Evolutionary conservation across 352 stramenopile genomes (phyloP).

Genomic region (Phytophthora sp.): DNA sequence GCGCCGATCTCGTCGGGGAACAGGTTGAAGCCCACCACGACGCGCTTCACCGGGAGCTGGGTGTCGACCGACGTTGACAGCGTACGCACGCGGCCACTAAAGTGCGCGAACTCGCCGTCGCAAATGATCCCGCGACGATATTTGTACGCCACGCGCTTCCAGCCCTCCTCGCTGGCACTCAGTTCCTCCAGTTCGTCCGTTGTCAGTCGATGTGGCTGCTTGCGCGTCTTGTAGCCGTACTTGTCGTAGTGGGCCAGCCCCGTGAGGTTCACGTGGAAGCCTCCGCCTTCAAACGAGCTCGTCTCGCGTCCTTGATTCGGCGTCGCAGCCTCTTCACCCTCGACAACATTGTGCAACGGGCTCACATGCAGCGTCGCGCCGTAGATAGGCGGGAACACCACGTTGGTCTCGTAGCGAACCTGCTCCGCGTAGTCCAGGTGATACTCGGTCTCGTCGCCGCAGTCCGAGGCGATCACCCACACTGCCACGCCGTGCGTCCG

Average conservation of each 20-base stretch:
- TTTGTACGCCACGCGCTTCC: constrained; percentile 51
- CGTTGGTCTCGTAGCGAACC: constrained; percentile 77
- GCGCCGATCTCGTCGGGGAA: constrained; percentile 72
- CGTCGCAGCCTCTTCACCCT: not conserved
- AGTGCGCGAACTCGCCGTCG: constrained; percentile 74
- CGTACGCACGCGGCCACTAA: constrained; percentile 59
- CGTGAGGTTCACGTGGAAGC: constrained; percentile 60
- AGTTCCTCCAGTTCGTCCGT: constrained; percentile 54
- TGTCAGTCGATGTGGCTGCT: constrained; percentile 38
- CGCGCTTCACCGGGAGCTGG: constrained; percentile 47
- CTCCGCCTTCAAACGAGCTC: constrained; percentile 49
- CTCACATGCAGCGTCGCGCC: constrained; percentile 80
- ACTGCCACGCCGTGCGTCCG: constrained; percentile 60
- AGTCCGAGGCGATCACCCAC: constrained; percentile 74
- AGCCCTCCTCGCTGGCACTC: constrained; percentile 39
- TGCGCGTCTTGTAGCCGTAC: constrained; percentile 74
- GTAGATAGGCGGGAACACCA: constrained; percentile 73
- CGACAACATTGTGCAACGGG: constrained; percentile 32
- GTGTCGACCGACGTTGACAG: constrained; percentile 26
- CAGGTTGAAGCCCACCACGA: constrained; percentile 81
- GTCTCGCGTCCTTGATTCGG: constrained; percentile 7
- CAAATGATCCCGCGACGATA: constrained; percentile 72
- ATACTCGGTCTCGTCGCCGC: constrained; percentile 68
- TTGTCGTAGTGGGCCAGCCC: constrained; percentile 62
- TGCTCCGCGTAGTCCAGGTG: constrained; percentile 79